Percentiles rank a stretch among this genome's conserved stretches.
These are phyloP conservation scores for Pseudomicrostroma phylloplanum DNA, from an alignment of 1,284 basidiomycete genomes.

Conservation along the genomic window DNA sequence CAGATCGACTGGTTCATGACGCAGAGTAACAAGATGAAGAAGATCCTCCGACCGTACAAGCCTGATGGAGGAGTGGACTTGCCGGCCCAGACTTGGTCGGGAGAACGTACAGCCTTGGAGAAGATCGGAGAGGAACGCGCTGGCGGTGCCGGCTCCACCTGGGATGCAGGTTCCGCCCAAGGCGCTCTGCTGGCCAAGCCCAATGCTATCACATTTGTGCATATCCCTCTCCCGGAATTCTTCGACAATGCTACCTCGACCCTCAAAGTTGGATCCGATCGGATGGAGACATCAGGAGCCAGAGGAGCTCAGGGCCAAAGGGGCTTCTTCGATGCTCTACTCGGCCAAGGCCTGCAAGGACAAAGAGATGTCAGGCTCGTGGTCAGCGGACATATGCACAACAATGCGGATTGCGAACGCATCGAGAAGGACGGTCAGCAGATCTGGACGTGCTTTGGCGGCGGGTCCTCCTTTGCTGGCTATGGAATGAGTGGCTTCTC, in stretches of 20 bases:
- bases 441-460: constrained; percentile 91
- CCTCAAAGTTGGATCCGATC: background rate
- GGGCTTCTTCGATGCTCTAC: constrained; percentile 39
- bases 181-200: constrained; percentile 21
- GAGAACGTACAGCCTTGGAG: background rate
- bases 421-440: constrained; percentile 48
- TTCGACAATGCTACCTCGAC: constrained; percentile 20
- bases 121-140: background rate
- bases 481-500: constrained; percentile 19
- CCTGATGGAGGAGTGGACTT: constrained; percentile 30
- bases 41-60: constrained; percentile 25
- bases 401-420: constrained; percentile 71
- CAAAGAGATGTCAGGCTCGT: constrained; percentile 28
- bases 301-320: constrained; percentile 2
- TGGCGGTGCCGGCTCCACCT: constrained; percentile 6
- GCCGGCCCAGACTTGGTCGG: constrained; percentile 11
- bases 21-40: constrained; percentile 15
- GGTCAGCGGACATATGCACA: constrained; percentile 42
- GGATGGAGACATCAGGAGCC: background rate
- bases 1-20: constrained; percentile 40
- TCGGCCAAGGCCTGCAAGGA: constrained; percentile 4
- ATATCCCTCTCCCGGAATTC: constrained; percentile 48
- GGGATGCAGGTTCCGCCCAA: constrained; percentile 22
- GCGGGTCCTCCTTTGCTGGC: constrained; percentile 58
- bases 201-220: constrained; percentile 39